Evolutionary conservation across 2,329 filamentous ascomycete species (phyloP).

Genomic region (Pestalotiopsis sp.): DNA sequence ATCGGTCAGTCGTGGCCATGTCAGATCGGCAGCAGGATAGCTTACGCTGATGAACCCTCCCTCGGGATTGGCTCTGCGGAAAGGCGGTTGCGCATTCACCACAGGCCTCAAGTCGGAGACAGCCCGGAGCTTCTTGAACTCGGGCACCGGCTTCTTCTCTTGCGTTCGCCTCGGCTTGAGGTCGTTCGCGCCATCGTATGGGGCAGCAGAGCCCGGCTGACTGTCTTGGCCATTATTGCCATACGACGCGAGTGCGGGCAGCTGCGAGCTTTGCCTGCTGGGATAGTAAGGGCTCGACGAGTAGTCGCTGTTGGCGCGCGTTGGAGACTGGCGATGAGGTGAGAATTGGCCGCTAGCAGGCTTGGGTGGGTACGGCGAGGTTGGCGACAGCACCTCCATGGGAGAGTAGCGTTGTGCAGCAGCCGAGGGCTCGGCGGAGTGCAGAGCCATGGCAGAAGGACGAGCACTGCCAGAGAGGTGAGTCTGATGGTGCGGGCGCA

Average conservation of each 20-base stretch:
- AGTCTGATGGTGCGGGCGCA: slow-evolving; percentile 77
- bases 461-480: slow-evolving; percentile 58
- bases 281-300: slow-evolving; percentile 61
- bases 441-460: slow-evolving; percentile 64
- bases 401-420: slow-evolving; percentile 93
- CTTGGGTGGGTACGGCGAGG: slow-evolving; percentile 74
- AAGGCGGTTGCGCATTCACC: slow-evolving; percentile 85
- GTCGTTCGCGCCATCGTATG: slow-evolving; percentile 68
- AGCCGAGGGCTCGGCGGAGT: slow-evolving; percentile 70
- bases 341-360: slow-evolving; percentile 48
- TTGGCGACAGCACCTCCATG: slow-evolving; percentile 86
- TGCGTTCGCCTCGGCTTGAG: slow-evolving; percentile 60
- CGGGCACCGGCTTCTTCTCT: slow-evolving; percentile 74
- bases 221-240: slow-evolving; percentile 67
- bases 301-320: slow-evolving; percentile 63
- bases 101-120: slow-evolving; percentile 77
- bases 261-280: slow-evolving; percentile 59
- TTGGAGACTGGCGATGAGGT: slow-evolving; percentile 75
- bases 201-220: slow-evolving; percentile 73
- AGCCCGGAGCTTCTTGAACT: slow-evolving; percentile 79
- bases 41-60: slow-evolving; percentile 96
- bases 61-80: slow-evolving; percentile 91
- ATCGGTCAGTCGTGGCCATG: not conserved
- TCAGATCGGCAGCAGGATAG: slow-evolving; percentile 16
- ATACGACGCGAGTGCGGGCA: slow-evolving; percentile 75